Base-by-base conservation (phyloP, 2,329 filamentous ascomycete genomes). In the Xylaria sp. region DNA sequence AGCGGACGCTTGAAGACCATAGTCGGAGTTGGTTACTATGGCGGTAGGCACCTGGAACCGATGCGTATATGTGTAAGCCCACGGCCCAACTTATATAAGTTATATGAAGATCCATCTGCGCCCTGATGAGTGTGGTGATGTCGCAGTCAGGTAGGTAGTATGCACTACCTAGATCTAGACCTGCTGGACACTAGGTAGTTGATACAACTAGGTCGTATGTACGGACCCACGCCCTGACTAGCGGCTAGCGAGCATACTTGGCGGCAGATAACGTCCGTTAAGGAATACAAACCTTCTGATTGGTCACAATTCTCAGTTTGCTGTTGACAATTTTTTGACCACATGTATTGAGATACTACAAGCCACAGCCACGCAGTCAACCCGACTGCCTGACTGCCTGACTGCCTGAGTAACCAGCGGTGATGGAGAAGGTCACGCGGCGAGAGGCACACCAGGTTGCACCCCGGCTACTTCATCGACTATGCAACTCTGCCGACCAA, bases 381-480 rank as follows among this genome's bases (percentile, higher is more conserved):
- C 34, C 48, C n/a, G n/a, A n/a, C n/a, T n/a, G n/a, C n/a, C n/a
- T n/a, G n/a, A n/a, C n/a, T n/a, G n/a, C n/a, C n/a, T n/a, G n/a
- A n/a, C n/a, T n/a, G n/a, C n/a, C n/a, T n/a, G 29, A 50, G 22
- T 47, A 51, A 29, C 41, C 26, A 45, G 16, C 41, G 46, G 53
- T 54, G 50, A 48, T 59, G 61, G 52, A 59, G 44, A 56, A 63
- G 56, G 61, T 67, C 64, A 67, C 61, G 63, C 61, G 63, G 64
- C 56, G 54, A 61, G 44, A 53, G 51, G 46, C 50, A 38, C 48
- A 52, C 47, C 48, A 56, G 42, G 44, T 52, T 59, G 49, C 50
- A 56, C 24, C 59, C 52, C 22, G 34, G 51, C 46, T 11, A 53
- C 46, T 48, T 50, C 22, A 40, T 50, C 17, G 26, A 22, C 43